Percentiles rank a stretch among this genome's conserved stretches.
phyloP scores from a whole-genome alignment of 2,329 filamentous ascomycete species.

The Pestalotiopsis sp. region DNA sequence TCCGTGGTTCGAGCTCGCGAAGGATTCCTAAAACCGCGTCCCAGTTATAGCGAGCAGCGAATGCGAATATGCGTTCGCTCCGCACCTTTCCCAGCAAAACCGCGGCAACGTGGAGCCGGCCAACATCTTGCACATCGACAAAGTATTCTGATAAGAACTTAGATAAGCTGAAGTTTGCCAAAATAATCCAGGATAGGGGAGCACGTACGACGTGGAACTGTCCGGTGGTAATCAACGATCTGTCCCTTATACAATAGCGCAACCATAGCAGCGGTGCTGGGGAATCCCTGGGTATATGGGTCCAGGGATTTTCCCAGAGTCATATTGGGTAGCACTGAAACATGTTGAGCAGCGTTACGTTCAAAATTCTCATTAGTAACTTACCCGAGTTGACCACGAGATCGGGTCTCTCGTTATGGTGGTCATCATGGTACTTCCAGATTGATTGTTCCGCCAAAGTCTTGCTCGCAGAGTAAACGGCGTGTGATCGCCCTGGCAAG shows the following conservation, averaged over 20 bases:
- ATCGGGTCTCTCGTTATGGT: constrained; percentile 8
- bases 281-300: not conserved
- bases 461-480: constrained; percentile 12
- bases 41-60: not conserved
- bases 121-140: not conserved
- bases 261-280: not conserved
- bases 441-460: not conserved
- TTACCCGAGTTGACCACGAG: constrained; percentile 15
- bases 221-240: not conserved
- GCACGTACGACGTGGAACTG: not conserved
- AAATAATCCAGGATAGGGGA: not conserved
- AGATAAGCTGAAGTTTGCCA: not conserved
- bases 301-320: constrained; percentile 18
- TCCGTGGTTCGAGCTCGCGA: not conserved
- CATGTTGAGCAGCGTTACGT: too few species aligned
- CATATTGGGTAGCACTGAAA: constrained; percentile 15
- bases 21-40: not conserved
- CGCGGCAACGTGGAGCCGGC: not conserved
- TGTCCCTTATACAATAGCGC: not conserved
- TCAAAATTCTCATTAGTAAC: too few species aligned
- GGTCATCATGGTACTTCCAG: not conserved
- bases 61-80: not conserved
- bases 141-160: not conserved
- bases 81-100: not conserved
- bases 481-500: not conserved